Evolutionary conservation across 2,329 filamentous ascomycete species (phyloP).

Genomic region (Aureobasidium mangrovei): DNA sequence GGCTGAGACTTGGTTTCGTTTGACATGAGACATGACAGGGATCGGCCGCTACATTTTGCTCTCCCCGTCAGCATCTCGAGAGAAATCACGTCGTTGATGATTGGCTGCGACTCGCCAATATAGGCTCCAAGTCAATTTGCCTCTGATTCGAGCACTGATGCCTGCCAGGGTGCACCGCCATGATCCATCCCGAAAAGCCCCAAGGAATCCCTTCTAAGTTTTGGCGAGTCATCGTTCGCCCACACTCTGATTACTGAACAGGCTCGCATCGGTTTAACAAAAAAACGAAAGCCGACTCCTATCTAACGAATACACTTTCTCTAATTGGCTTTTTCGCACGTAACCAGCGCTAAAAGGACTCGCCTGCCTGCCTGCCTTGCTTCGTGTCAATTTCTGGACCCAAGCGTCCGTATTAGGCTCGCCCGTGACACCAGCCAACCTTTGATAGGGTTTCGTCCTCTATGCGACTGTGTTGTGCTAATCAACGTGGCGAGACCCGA

Average conservation of each 20-base stretch:
- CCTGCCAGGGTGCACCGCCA: background rate
- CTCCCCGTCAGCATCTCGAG: background rate
- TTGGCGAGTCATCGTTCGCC: constrained; percentile 6
- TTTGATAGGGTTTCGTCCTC: background rate
- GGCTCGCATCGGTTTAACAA: constrained; percentile 4
- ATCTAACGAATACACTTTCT: background rate
- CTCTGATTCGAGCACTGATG: background rate
- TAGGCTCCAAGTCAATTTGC: background rate
- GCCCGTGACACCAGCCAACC: background rate
- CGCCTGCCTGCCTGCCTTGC: background rate
- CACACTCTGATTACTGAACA: constrained; percentile 1
- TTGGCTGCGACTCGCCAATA: background rate
- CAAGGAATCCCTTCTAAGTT: constrained; percentile 1
- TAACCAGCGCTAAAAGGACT: background rate
- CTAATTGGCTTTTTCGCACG: background rate
- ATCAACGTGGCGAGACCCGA: background rate
- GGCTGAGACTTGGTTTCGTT: constrained; percentile 3
- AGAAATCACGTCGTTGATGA: background rate
- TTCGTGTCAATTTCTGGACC: background rate
- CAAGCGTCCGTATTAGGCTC: background rate
- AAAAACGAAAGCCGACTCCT: background rate
- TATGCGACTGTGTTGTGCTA: background rate
- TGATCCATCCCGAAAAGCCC: background rate
- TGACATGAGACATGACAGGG: constrained; percentile 10
- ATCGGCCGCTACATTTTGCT: constrained; percentile 8